These are phyloP conservation scores for Beauveria bassiana DNA, from an alignment of 2,329 filamentous ascomycete genomes.

Conservation along the genomic window DNA sequence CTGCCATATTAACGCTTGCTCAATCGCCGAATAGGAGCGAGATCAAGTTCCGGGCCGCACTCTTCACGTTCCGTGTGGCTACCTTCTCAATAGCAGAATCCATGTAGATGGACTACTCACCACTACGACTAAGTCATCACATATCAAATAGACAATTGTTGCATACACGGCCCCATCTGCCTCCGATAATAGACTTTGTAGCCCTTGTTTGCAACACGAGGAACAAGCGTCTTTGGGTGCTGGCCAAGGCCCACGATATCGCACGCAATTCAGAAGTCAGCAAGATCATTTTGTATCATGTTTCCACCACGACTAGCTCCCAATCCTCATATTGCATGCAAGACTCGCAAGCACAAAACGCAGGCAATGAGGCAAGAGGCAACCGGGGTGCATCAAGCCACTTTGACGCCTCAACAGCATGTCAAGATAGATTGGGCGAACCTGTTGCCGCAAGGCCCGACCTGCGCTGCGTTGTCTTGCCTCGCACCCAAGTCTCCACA, in stretches of 20 bases:
- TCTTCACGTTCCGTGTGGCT: neutral
- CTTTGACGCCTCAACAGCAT: neutral
- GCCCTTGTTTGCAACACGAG: neutral
- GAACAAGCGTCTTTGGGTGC: neutral
- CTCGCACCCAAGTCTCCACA: neutral
- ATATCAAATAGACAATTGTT: neutral
- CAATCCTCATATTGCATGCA: neutral
- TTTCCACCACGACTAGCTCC: neutral
- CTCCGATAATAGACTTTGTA: neutral
- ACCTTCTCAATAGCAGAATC: neutral
- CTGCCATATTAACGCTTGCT: neutral
- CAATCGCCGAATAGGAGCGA: neutral
- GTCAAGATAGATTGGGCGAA: constrained; percentile 1
- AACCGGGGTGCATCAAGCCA: neutral
- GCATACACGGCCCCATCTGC: neutral
- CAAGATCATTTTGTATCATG: neutral
- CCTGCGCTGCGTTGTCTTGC: neutral
- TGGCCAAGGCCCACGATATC: neutral
- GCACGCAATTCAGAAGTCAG: neutral
- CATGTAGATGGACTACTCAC: neutral
- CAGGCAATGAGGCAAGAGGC: neutral
- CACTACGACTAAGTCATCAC: neutral
- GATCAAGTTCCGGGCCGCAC: neutral
- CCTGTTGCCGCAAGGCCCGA: neutral
- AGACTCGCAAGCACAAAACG: neutral